These are phyloP conservation scores for Monosporascus sp. DNA, from an alignment of 2,329 filamentous ascomycete genomes.

Conservation along the genomic window DNA sequence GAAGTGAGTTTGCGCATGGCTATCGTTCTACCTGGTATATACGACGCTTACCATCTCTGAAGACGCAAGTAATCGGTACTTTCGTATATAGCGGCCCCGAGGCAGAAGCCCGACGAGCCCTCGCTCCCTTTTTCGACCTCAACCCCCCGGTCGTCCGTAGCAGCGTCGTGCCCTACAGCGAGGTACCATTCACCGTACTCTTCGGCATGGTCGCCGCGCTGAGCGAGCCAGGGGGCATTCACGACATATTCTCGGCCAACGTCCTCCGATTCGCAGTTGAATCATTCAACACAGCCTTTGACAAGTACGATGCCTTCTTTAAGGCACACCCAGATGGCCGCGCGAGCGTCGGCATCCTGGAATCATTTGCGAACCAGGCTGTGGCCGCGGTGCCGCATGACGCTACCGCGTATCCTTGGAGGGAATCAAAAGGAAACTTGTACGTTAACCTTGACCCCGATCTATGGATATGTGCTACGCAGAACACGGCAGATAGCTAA, in stretches of 20 bases:
- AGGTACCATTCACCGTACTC: background rate
- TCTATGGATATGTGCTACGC: background rate
- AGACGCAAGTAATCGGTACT: conserved; percentile 10
- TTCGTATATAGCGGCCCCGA: conserved; percentile 13
- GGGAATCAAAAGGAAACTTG: conserved; percentile 13
- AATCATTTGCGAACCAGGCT: conserved; percentile 12
- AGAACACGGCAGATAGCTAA: background rate
- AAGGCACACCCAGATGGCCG: conserved; percentile 4
- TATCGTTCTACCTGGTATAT: background rate
- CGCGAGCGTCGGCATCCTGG: conserved; percentile 1
- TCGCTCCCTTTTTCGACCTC: conserved; percentile 11
- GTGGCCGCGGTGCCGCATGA: conserved; percentile 6
- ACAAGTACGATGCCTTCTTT: conserved; percentile 12
- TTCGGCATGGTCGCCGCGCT: background rate
- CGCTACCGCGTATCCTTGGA: conserved; percentile 21
- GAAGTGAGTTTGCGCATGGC: conserved; percentile 1
- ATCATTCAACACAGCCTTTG: conserved; percentile 4
- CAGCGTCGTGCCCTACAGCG: conserved; percentile 1
- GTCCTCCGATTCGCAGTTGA: conserved; percentile 1
- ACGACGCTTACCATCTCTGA: background rate
- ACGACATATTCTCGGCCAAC: conserved; percentile 6
- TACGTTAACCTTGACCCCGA: conserved; percentile 4
- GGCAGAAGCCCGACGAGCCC: conserved; percentile 1
- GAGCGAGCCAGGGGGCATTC: background rate
- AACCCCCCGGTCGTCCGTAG: conserved; percentile 1